Base-by-base conservation (phyloP, 805 yeast genomes). In the Candida morakotiae region DNA sequence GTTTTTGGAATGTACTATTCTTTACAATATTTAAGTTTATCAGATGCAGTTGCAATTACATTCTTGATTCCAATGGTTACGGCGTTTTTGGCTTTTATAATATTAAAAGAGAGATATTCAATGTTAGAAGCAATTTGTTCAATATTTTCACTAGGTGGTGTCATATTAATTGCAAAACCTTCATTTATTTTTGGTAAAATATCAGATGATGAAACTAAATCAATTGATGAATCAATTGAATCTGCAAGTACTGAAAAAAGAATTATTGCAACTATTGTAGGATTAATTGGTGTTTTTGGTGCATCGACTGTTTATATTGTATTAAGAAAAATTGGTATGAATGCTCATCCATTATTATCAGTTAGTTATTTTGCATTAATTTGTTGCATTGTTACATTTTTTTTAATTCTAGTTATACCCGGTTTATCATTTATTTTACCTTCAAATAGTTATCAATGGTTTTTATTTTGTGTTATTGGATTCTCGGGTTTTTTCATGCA, bases 401-500 rank as follows among this genome's bases (percentile, higher is more conserved):
- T 69, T 3, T 77, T 79, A 10, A 69, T 84, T 11, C 16, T 78
- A 0, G 44, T 75, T 0, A 54, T 77, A 1, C 91, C 94, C 1
- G 71, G 77, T 1, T 58, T 82, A 39, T 51, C 71, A 2, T 79
- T 85, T 54, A 76, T 69, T 40, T 47, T 74, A 1, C 95, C 95
- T 1, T 72, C 69, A 13, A 73, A 75, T n/a, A 20, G 46, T 1
- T 64, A 64, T 48, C 91, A 86, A 56, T 85, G 95, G 93, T 45
- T 62, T 2, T 60, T 84, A 15, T 71, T 88, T 44, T 38, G 62
- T 1, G 53, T 71, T 16, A 70, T 87, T 41, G 95, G 96, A 2
- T 43, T 82, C 2, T 71, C 84, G 37, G 97, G 97, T 0, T 89
- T 88, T 58, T 60, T 79, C 42, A 83, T 83, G 81, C 96, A 89